phyloP scores from a whole-genome alignment of 306 rosid genomes.

The Quercus glauca region DNA sequence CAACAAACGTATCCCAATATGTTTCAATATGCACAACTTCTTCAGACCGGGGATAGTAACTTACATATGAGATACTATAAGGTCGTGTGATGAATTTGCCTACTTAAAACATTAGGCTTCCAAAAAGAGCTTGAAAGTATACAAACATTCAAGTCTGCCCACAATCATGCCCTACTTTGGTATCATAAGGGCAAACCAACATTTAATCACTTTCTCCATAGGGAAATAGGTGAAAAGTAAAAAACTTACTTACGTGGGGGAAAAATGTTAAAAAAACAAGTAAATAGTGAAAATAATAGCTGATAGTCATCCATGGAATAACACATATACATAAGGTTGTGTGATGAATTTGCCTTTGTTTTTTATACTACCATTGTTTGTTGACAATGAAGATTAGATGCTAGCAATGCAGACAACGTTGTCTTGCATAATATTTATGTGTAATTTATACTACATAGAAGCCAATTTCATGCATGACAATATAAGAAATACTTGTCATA shows the following conservation, averaged over 20 bases:
- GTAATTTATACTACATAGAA: background rate
- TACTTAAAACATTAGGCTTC: background rate
- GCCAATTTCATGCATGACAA: background rate
- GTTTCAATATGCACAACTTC: too few relatives aligned
- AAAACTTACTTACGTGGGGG: background rate
- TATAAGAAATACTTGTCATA: background rate
- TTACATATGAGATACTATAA: too few relatives aligned
- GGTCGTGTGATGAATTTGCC: background rate
- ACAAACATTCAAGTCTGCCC: background rate
- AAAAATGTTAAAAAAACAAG: background rate
- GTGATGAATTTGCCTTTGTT: background rate
- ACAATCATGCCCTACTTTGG: background rate
- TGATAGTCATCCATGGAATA: background rate
- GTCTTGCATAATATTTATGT: background rate
- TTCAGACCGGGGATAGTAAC: too few relatives aligned
- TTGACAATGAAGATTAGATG: background rate
- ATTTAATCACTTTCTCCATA: background rate
- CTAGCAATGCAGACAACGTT: background rate
- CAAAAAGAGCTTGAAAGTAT: background rate
- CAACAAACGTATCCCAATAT: too few relatives aligned
- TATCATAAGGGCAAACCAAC: background rate
- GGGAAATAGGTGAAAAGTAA: background rate
- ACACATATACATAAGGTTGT: background rate
- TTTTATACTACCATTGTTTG: background rate
- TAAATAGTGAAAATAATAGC: background rate